Evolutionary conservation across 371 early-diverging fungal genomes (phyloP).

Genomic region (Mucor indicus): DNA sequence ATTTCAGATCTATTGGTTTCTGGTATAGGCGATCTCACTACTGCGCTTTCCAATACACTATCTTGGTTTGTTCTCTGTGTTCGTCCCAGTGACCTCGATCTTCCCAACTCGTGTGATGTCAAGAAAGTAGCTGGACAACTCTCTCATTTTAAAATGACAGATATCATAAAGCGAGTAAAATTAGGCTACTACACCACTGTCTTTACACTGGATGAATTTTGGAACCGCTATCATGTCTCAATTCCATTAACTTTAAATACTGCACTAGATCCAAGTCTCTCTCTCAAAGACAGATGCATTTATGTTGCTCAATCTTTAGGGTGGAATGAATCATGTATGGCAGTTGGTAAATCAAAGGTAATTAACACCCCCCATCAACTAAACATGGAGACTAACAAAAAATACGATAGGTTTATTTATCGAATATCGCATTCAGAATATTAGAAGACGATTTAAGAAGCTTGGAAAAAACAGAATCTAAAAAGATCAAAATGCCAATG

Average conservation of each 20-base stretch:
- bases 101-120: constrained; percentile 57
- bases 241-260: constrained; percentile 43
- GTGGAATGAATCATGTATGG: constrained; percentile 65
- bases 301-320: constrained; percentile 50
- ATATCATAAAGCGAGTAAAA: constrained; percentile 48
- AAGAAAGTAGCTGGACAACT: constrained; percentile 57
- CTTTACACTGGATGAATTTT: constrained; percentile 56
- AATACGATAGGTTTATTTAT: constrained; percentile 56
- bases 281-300: constrained; percentile 47
- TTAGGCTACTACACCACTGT: constrained; percentile 50
- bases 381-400: not conserved
- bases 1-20: constrained; percentile 49
- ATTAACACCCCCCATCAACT: not conserved
- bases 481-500: constrained; percentile 32
- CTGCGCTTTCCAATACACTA: constrained; percentile 54
- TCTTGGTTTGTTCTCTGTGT: constrained; percentile 87
- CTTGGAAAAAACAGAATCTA: constrained; percentile 41
- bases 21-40: constrained; percentile 67
- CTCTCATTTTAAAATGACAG: constrained; percentile 40
- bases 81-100: constrained; percentile 63
- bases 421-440: constrained; percentile 70
- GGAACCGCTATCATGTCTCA: constrained; percentile 65
- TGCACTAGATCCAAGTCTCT: constrained; percentile 36
- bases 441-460: constrained; percentile 63
- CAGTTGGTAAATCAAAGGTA: constrained; percentile 58